Percentiles rank a stretch among this genome's conserved stretches.
Conservation (phyloP, 2,329 filamentous ascomycete species). For the Colletotrichum filicis region DNA sequence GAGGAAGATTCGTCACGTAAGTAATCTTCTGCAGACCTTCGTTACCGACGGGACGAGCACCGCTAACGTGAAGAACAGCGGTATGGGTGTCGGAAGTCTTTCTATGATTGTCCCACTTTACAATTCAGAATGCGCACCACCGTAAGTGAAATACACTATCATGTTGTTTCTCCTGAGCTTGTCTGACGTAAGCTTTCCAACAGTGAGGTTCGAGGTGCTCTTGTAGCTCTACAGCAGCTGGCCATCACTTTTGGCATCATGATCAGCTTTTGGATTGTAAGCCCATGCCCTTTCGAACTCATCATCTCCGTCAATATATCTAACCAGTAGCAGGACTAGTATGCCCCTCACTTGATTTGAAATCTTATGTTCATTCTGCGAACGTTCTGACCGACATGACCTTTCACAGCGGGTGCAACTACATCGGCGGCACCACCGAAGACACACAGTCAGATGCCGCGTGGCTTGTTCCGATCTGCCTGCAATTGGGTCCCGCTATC, state of each 20-base stretch:
- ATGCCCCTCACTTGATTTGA: neutral
- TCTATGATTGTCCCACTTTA: slow-evolving; percentile 74
- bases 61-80: slow-evolving; percentile 44
- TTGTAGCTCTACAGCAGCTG: slow-evolving; percentile 61
- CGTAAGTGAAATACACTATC: slow-evolving; percentile 39
- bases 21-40: slow-evolving; percentile 23
- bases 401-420: slow-evolving; percentile 66
- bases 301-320: neutral
- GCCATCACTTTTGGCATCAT: slow-evolving; percentile 72
- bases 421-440: slow-evolving; percentile 65
- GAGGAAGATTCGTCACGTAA: slow-evolving; percentile 76
- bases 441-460: slow-evolving; percentile 71
- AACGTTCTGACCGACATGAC: slow-evolving; percentile 38
- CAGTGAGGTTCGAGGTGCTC: slow-evolving; percentile 52
- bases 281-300: neutral
- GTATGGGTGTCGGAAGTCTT: slow-evolving; percentile 76
- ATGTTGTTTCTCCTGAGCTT: too few relatives aligned
- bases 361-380: neutral
- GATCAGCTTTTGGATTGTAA: slow-evolving; percentile 69
- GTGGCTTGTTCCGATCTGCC: slow-evolving; percentile 78
- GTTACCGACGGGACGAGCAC: too few relatives aligned
- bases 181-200: neutral
- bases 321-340: slow-evolving; percentile 18
- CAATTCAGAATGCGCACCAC: slow-evolving; percentile 58
- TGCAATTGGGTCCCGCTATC: slow-evolving; percentile 76